These are phyloP conservation scores for Penicillium crystallinum DNA, from an alignment of 495 filamentous ascomycete genomes.

Conservation along the genomic window DNA sequence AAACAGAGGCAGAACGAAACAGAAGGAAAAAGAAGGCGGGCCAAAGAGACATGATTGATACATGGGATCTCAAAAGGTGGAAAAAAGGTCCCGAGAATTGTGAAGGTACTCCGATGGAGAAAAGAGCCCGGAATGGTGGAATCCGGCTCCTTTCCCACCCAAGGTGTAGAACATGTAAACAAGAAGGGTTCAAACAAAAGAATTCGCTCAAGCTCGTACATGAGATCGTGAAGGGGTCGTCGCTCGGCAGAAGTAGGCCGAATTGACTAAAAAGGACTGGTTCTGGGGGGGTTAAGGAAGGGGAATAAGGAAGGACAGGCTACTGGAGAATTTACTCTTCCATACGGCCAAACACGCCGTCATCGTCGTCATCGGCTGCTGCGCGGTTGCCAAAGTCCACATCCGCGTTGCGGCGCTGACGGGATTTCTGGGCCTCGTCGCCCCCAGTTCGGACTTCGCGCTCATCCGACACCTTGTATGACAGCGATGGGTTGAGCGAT, in stretches of 20 bases:
- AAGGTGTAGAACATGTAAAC: conserved; percentile 23
- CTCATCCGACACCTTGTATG: conserved; percentile 47
- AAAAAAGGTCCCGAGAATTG: conserved; percentile 19
- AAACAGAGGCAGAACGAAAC: conserved; percentile 8
- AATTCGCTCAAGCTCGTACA: conserved; percentile 42
- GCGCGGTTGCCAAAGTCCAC: conserved; percentile 69
- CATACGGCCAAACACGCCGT: conserved; percentile 93
- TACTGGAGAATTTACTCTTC: conserved; percentile 60
- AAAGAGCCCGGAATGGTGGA: conserved; percentile 6
- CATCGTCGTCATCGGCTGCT: conserved; percentile 82
- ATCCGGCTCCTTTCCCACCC: too few species aligned
- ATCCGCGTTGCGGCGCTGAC: conserved; percentile 59
- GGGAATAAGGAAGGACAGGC: not conserved
- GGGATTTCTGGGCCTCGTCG: conserved; percentile 37
- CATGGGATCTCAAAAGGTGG: conserved; percentile 19
- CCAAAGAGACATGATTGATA: conserved; percentile 29
- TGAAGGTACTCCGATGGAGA: conserved; percentile 12
- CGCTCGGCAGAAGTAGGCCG: conserved; percentile 4
- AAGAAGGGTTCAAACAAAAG: conserved; percentile 23
- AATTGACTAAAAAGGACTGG: not conserved
- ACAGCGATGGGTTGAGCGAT: conserved; percentile 43
- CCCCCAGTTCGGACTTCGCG: conserved; percentile 35
- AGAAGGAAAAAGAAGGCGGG: conserved; percentile 14
- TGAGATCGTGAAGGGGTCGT: conserved; percentile 32
- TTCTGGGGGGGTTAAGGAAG: not conserved